These are phyloP conservation scores for Trichoderma polysporum DNA, from an alignment of 2,329 filamentous ascomycete genomes.

Conservation along the genomic window DNA sequence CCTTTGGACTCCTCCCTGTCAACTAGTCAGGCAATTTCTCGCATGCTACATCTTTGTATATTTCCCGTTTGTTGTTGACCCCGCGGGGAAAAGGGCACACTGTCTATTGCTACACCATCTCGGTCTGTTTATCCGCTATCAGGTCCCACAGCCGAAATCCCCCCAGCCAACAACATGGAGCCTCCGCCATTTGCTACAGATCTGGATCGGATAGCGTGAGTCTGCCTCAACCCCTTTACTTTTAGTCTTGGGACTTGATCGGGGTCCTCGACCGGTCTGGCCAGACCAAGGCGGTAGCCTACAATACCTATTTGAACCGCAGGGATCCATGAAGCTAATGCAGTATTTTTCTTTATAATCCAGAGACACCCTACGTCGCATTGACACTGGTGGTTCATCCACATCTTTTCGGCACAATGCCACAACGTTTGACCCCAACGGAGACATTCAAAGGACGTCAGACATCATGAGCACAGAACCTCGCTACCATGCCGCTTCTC, in stretches of 20 bases:
- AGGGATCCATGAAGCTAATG: conserved; percentile 11
- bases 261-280: conserved; percentile 16
- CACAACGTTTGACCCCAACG: conserved; percentile 11
- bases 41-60: conserved; percentile 8
- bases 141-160: conserved; percentile 17
- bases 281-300: background rate
- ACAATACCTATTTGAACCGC: background rate
- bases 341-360: background rate
- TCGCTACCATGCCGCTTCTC: conserved; percentile 10
- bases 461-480: conserved; percentile 18
- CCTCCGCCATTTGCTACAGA: conserved; percentile 21
- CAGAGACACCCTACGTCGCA: conserved; percentile 19
- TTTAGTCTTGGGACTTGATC: background rate
- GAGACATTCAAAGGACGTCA: conserved; percentile 1
- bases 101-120: conserved; percentile 18
- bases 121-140: conserved; percentile 19
- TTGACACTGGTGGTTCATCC: conserved; percentile 6
- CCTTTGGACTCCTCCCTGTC: background rate
- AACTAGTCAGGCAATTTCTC: conserved; percentile 1
- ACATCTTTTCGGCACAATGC: conserved; percentile 1
- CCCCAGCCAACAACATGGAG: conserved; percentile 20
- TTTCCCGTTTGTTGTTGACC: conserved; percentile 10
- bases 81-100: conserved; percentile 20
- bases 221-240: conserved; percentile 10
- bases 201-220: conserved; percentile 23